These are phyloP conservation scores for Metrosideros polymorpha DNA, from an alignment of 441 rosid genomes.

Conservation along the genomic window DNA sequence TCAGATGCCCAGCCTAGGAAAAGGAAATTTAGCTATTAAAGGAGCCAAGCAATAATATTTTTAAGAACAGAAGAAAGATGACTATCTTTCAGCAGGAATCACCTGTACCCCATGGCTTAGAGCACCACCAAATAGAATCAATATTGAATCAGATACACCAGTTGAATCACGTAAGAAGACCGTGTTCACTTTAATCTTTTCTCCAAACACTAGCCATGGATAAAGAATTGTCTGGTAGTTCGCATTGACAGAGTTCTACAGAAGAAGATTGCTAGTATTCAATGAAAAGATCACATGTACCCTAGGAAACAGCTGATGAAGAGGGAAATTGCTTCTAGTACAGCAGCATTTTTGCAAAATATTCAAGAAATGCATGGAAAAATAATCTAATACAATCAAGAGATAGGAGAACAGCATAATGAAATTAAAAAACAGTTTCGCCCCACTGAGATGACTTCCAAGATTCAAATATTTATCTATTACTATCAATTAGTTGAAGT, in stretches of 20 bases:
- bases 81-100: background rate
- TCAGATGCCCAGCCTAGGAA: slow-evolving; percentile 81
- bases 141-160: slow-evolving; percentile 89
- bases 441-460: background rate
- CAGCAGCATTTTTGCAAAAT: background rate
- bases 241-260: slow-evolving; percentile 95
- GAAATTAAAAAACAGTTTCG: background rate
- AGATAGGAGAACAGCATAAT: background rate
- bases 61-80: background rate
- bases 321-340: background rate
- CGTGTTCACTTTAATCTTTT: slow-evolving; percentile 87
- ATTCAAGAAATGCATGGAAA: background rate
- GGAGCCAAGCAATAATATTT: background rate
- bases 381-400: background rate
- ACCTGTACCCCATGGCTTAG: slow-evolving; percentile 71
- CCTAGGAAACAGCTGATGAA: background rate
- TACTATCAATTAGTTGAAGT: background rate
- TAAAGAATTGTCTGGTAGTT: slow-evolving; percentile 81
- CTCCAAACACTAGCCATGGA: slow-evolving; percentile 99
- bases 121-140: slow-evolving; percentile 87
- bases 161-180: slow-evolving; percentile 95
- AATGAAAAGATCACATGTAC: background rate
- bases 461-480: background rate
- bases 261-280: slow-evolving; percentile 4
- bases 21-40: background rate